Evolutionary conservation across 208 protist species (phyloP), one percentile per base, ranked within the genome.

Genomic region (Crithidia fasciculata): DNA sequence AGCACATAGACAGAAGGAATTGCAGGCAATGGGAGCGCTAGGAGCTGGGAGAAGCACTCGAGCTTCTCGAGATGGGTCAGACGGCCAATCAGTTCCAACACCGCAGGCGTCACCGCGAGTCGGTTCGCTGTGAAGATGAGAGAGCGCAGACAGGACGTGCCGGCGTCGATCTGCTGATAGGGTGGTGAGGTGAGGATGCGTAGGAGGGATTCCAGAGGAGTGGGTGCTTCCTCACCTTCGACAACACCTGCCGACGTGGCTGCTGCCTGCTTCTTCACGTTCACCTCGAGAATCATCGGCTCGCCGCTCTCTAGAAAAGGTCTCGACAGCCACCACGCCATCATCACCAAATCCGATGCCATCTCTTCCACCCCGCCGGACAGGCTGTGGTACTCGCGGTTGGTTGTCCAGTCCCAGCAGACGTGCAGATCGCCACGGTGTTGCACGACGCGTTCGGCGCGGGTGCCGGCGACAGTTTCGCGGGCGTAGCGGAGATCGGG

Each of bases 281-380:
- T 61, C 52, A 76, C 72, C 72, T 76, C 72, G 54, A 76, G 56
- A 12, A 39, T 63, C 61, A 69, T 75, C 28, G 70, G 60, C 16
- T 69, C 52, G 19, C 60, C 70, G 39, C 41, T 43, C n/a, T 36
- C 18, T 5, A 40, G 36, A 16, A 49, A 63, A 6, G 54, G 19
- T 18, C 64, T 62, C 15, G 61, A 56, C 39, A 77, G 44, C 64
- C 72, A 77, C 72, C 72, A 77, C 40, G 44, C 55, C 53, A 61
- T 62, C 44, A 55, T 57, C 57, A 12, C 7, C 63, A 77, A 40
- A 41, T 77, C 72, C 4, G 56, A 2, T 15, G 52, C 57, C n/a
- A 72, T 18, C 41, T 71, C 43, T 6, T 62, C 72, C 57, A 57
- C 54, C 8, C 12, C 43, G 13, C 72, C 72, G n/a, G 52, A 61